phyloP scores from a whole-genome alignment of 345 rosid species.

The Draba incana region DNA sequence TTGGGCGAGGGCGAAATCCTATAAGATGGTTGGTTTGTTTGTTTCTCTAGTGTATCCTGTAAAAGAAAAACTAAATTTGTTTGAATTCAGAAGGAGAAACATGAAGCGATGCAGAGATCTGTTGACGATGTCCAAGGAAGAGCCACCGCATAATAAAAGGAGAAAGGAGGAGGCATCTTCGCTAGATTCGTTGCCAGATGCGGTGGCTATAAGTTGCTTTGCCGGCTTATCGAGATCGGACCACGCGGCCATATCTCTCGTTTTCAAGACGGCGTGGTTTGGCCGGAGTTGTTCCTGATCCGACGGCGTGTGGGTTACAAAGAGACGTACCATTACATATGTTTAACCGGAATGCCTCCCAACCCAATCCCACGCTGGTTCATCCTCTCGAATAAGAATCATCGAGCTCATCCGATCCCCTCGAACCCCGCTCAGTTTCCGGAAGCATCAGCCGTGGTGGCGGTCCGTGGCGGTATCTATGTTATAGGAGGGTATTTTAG shows the following conservation, averaged over 20 bases:
- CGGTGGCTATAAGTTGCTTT: slow-evolving; percentile 58
- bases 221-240: slow-evolving; percentile 59
- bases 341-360: slow-evolving; percentile 47
- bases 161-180: neutral
- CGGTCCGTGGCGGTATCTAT: neutral
- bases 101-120: too few relatives aligned
- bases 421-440: neutral
- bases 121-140: too few relatives aligned
- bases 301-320: slow-evolving; percentile 41
- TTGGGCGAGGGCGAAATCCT: too few relatives aligned
- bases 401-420: slow-evolving; percentile 24
- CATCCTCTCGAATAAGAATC: slow-evolving; percentile 33
- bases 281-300: slow-evolving; percentile 52
- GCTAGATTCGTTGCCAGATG: slow-evolving; percentile 47
- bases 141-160: neutral
- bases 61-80: too few relatives aligned
- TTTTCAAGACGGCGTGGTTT: slow-evolving; percentile 60
- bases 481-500: slow-evolving; percentile 55
- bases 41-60: too few relatives aligned
- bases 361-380: slow-evolving; percentile 44
- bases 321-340: slow-evolving; percentile 54
- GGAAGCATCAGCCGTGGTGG: neutral
- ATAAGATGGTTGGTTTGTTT: too few relatives aligned
- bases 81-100: too few relatives aligned
- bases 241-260: slow-evolving; percentile 58